Evolutionary conservation across 768 basidiomycete genomes (phyloP).

Genomic region (Candolleomyces aberdarensis): DNA sequence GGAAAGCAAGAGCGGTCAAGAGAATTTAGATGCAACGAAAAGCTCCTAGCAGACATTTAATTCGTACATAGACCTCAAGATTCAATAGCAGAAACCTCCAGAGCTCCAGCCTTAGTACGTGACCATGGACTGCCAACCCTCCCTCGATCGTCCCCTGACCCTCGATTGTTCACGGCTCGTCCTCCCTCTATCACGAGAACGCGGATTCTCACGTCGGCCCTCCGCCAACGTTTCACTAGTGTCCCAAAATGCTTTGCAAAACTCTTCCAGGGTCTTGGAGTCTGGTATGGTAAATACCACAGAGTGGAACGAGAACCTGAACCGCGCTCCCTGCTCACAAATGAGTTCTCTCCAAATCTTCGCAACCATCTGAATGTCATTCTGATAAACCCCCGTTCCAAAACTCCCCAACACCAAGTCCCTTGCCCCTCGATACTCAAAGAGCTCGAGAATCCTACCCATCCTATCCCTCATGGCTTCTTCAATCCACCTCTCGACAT

Average conservation of each 20-base stretch:
- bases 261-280: not conserved
- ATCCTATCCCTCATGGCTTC: conserved; percentile 65
- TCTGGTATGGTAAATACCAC: conserved; percentile 59
- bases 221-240: not conserved
- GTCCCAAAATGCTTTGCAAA: not conserved
- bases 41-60: too few relatives aligned
- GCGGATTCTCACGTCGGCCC: too few relatives aligned
- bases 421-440: conserved; percentile 53
- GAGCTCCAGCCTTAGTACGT: too few relatives aligned
- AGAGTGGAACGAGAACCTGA: conserved; percentile 53
- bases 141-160: too few relatives aligned
- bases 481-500: conserved; percentile 23
- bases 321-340: conserved; percentile 44
- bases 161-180: too few relatives aligned
- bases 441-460: conserved; percentile 61
- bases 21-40: too few relatives aligned
- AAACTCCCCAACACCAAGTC: conserved; percentile 69
- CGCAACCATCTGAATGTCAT: conserved; percentile 55
- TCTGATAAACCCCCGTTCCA: conserved; percentile 75
- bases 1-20: too few relatives aligned
- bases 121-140: too few relatives aligned
- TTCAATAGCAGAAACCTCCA: too few relatives aligned
- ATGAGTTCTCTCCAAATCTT: conserved; percentile 63
- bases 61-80: too few relatives aligned
- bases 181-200: too few relatives aligned